Percentiles rank a stretch among this genome's conserved stretches.
Conservation (phyloP, 768 basidiomycete species). For the Amanita polypyramis region DNA sequence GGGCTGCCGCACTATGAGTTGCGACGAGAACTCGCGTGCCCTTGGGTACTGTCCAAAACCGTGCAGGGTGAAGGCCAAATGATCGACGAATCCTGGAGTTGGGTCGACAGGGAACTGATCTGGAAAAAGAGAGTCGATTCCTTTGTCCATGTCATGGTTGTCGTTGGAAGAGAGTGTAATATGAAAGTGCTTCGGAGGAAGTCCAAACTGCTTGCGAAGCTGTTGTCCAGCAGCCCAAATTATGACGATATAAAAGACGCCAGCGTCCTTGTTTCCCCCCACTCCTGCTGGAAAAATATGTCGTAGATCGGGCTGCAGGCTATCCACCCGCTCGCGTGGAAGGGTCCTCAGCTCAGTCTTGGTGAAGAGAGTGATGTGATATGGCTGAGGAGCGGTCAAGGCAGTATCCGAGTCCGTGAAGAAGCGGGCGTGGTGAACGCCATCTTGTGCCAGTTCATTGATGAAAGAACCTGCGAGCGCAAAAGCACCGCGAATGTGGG, state of each 20-base stretch:
- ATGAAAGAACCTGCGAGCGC: conserved; percentile 1
- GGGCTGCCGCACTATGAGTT: conserved; percentile 21
- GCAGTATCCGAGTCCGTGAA: neutral
- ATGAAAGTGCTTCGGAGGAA: conserved; percentile 45
- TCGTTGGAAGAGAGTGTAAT: conserved; percentile 35
- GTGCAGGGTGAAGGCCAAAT: conserved; percentile 35
- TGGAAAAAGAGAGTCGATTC: conserved; percentile 32
- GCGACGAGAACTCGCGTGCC: conserved; percentile 22
- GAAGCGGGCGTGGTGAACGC: neutral
- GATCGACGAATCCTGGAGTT: conserved; percentile 29
- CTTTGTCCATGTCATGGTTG: conserved; percentile 36
- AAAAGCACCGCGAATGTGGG: neutral
- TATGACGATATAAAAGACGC: conserved; percentile 37
- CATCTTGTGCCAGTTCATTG: neutral
- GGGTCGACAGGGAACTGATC: conserved; percentile 20
- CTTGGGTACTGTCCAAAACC: conserved; percentile 22
- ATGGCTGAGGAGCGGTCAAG: neutral
- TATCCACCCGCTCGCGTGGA: neutral
- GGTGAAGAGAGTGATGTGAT: conserved; percentile 1
- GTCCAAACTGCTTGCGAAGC: conserved; percentile 35
- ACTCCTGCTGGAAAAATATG: conserved; percentile 29
- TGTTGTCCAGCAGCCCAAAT: conserved; percentile 45
- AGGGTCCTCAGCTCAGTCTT: conserved; percentile 1
- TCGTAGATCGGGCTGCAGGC: conserved; percentile 3
- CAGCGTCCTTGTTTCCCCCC: conserved; percentile 22